Evolutionary conservation across 2,329 filamentous ascomycete genomes (phyloP), one percentile per base, ranked within the genome.

Genomic region (Claviceps sorghi): DNA sequence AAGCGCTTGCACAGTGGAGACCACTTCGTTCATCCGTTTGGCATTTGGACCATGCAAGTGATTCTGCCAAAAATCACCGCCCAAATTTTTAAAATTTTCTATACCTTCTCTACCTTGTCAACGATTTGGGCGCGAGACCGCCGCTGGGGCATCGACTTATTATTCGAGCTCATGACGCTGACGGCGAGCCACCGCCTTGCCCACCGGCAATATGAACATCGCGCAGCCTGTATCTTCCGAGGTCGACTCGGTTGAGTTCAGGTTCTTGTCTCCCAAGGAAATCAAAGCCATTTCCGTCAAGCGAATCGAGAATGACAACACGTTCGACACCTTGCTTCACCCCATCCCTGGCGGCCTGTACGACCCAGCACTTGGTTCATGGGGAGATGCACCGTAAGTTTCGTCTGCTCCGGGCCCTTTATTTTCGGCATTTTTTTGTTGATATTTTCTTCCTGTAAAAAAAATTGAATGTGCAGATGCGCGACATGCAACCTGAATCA

Each of bases 251-350:
- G 88, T 98, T 63, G 87, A 94, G 66, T 98, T 98, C 68, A 83
- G 82, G 46, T 88, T 94, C 64, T 80, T 97, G 59, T 82, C 86
- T 21, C 76, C 83, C 50, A 76, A 84, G 55, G 91, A 98, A 68
- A 89, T 98, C 65, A 83, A 83, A 65, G 79, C 83, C 55, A 82
- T 97, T 61, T 98, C 93, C 9, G 93, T 96, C 59, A 93, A 93
- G 74, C 82, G 83, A 69, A 95, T 98, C 61, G 86, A 94, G 64
- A 95, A 94, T 72, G 84, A 89, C 50, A 87, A 80, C 59, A 95
- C 93, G n/a, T 93, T 97, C 67, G 93, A 97, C 69, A 88, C 82
- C 54, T 80, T 96, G 53, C 77, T 94, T 58, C 90, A 95, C 61
- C 90, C 91, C 8, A 79, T 94, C 10, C 86, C 89, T 15, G 89